Base-by-base conservation (phyloP, 2,329 filamentous ascomycete species). In the Fusarium goolgardi region DNA sequence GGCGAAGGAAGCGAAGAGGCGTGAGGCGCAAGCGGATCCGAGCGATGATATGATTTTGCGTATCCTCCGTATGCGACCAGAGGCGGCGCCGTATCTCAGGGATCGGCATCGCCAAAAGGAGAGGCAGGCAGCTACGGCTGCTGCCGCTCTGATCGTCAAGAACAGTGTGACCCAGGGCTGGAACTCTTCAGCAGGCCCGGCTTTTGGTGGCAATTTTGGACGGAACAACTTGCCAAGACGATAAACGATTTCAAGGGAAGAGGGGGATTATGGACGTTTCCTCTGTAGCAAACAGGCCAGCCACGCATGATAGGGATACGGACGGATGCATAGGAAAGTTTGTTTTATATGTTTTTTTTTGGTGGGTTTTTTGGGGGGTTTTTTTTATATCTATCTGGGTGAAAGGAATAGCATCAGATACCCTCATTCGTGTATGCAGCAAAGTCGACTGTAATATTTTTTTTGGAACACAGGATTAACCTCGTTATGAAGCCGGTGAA, bases 31-130 rank as follows among this genome's bases (percentile, higher is more conserved):
- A 77, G 95, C 96, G 2, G 96, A 98, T 77, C 95, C 96, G 3
- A 97, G 91, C 77, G 96, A 99, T 78, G 96, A 99, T 77, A 98
- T 98, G 92, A 98, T 99, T 70, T 80, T 99, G 73, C 87, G 96
- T 21, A 99, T 99, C 69, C 80, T 99, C 70, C 87, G 96, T 52
- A 99, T 99, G 96, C 85, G 96, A 55, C 93, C 94, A 4, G 96
- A 98, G 81, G 96, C 96, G 5, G 86, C 90, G 49, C 83, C 87
- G 34, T 99, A 99, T 79, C 84, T 99, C 63, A 93, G 92, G 75
- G 95, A 98, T 78, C 85, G 96, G 41, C 94, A 93, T 76, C 86
- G 96, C 68, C 96, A 99, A 77, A 97, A 97, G 83, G 96, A 98
- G 82, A 86, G 96, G 69, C 88, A 97, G 75, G 93, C 93, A 6